Base-by-base conservation (phyloP, 805 yeast species). In the Zygosaccharomyces gambellarensis region DNA sequence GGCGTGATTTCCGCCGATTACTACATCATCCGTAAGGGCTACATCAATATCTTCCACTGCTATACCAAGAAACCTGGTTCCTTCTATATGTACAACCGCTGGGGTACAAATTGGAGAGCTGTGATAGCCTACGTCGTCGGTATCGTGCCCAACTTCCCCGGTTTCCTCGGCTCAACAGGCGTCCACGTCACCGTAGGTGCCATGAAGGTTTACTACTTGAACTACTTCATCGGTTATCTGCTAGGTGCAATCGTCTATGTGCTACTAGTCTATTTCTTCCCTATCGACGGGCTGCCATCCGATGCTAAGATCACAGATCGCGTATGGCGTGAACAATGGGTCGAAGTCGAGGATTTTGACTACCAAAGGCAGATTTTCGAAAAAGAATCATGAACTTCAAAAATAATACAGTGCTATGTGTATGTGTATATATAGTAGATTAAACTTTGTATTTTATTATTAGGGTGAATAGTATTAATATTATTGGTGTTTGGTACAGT, bases 21-120 rank as follows among this genome's bases (percentile, higher is more conserved):
- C 68, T 76, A 69, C 63, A 76, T 83, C 60, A 79, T 90, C 23
- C 79, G 92, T 67, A 80, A 88, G 61, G 96, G 96, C 36, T 74
- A 74, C 62, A 61, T 89, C 55, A 71, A 76, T 47, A 67, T 87
- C 32, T 73, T 75, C 49, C 90, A 87, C 59, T 71, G 90, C 55
- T 90, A 84, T 69, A 58, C 77, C 23, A 78, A 75, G 38, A 67
- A 65, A 12, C 64, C 68, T 4, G 69, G 71, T 29, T 62, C 74
- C 6, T 66, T 71, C 48, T 90, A 89, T 70, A 77, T 76, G 69
- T 88, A 79, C 69, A 76, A 78, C 59, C 68, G 60, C 28, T 68
- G 72, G 43, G 96, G 96, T 36, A 58, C 80, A 66, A 87, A 88
- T 64, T 87, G 95, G 94, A 76, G 95, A 65, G 96, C 92, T 1